Percentiles rank a stretch among this genome's conserved stretches.
phyloP scores from a whole-genome alignment of 495 filamentous ascomycete species.

The Articulospora tetracladia region DNA sequence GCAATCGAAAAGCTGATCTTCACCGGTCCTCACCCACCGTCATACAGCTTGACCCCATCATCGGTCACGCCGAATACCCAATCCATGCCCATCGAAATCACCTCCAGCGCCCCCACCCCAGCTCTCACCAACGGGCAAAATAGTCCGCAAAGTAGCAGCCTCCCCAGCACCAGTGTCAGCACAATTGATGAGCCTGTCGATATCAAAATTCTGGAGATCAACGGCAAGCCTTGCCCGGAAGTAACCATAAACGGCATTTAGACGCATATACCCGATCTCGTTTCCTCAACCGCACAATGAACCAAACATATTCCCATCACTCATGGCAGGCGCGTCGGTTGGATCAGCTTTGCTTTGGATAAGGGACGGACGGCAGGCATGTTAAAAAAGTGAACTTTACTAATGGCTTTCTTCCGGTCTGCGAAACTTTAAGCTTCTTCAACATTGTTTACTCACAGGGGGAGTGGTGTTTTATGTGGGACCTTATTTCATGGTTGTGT shows the following conservation, averaged over 20 bases:
- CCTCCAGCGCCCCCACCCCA: conserved; percentile 52
- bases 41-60: conserved; percentile 16
- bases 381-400: not conserved
- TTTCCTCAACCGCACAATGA: not conserved
- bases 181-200: conserved; percentile 39
- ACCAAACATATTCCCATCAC: conserved; percentile 1
- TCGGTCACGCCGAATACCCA: conserved; percentile 20
- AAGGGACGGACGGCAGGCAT: not conserved
- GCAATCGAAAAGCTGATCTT: conserved; percentile 63
- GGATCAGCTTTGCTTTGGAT: not conserved
- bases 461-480: not conserved
- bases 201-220: conserved; percentile 3
- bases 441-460: not conserved
- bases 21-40: conserved; percentile 26
- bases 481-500: too few relatives aligned
- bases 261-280: conserved; percentile 1
- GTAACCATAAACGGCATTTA: conserved; percentile 22
- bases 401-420: not conserved
- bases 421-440: not conserved
- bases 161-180: conserved; percentile 55
- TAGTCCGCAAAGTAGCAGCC: conserved; percentile 58
- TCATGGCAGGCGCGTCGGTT: conserved; percentile 17
- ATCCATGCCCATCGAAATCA: conserved; percentile 41
- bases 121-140: conserved; percentile 58
- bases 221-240: conserved; percentile 16